These are phyloP conservation scores for Cornus kousa DNA, from an alignment of 148 eudicot genomes.

Conservation along the genomic window DNA sequence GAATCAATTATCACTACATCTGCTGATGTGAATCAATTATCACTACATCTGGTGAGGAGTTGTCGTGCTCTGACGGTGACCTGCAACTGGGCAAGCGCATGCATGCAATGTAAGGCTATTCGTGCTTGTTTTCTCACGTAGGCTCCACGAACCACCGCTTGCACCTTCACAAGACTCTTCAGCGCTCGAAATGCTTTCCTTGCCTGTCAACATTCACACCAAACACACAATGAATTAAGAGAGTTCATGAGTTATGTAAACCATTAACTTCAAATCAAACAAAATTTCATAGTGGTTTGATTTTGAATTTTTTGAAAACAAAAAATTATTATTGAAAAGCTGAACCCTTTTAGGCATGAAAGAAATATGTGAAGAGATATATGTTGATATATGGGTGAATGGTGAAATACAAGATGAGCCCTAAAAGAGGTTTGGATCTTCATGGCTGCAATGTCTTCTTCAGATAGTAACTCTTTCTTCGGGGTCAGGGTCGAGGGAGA, in stretches of 20 bases:
- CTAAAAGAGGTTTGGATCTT: constrained; percentile 70
- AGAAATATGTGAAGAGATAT: background rate
- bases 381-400: background rate
- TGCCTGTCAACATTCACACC: constrained; percentile 35
- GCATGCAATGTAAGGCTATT: constrained; percentile 71
- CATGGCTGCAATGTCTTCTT: constrained; percentile 55
- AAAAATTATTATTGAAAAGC: too few species aligned
- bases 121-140: constrained; percentile 77
- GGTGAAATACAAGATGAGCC: constrained; percentile 60
- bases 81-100: constrained; percentile 68
- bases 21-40: background rate
- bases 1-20: too few species aligned
- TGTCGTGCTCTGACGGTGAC: constrained; percentile 52
- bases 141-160: constrained; percentile 78
- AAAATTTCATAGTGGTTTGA: too few species aligned
- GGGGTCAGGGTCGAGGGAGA: background rate
- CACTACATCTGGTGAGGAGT: constrained; percentile 18
- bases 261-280: too few species aligned
- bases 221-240: background rate
- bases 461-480: constrained; percentile 15
- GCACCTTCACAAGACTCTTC: constrained; percentile 75
- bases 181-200: constrained; percentile 66
- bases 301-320: too few species aligned
- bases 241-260: background rate
- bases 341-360: too few species aligned